phyloP scores from a whole-genome alignment of 352 stramenopile species.

The Stramenopiles sp. region DNA sequence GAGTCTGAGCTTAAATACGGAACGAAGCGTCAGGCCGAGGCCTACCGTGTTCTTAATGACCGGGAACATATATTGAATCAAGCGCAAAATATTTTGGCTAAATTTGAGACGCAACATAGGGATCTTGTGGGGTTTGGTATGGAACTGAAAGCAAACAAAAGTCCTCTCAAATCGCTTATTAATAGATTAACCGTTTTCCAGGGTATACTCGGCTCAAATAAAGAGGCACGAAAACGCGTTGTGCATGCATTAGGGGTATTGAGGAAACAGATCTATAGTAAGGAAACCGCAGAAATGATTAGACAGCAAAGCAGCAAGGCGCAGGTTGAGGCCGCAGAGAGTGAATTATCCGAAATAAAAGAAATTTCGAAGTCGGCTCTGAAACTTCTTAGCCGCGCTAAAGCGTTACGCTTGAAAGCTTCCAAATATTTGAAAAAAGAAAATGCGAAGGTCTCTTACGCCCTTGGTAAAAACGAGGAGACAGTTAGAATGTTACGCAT shows the following conservation, averaged over 20 bases:
- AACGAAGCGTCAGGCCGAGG: not conserved
- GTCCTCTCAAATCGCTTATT: not conserved
- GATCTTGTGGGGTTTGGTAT: not conserved
- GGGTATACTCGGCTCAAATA: not conserved
- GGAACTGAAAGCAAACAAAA: not conserved
- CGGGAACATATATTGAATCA: not conserved
- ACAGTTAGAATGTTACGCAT: not conserved
- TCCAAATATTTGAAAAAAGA: too few species aligned
- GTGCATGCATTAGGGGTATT: not conserved
- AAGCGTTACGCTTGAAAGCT: not conserved
- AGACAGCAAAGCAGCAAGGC: not conserved
- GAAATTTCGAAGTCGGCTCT: not conserved
- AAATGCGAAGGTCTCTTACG: not conserved
- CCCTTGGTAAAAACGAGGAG: not conserved
- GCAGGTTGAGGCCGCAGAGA: not conserved
- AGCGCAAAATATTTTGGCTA: not conserved
- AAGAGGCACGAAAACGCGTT: not conserved
- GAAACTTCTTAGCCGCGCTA: not conserved
- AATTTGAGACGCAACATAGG: not conserved
- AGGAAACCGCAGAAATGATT: not conserved
- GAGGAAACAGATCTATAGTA: not conserved
- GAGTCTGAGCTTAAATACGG: not conserved
- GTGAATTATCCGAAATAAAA: not conserved
- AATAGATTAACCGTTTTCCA: not conserved
- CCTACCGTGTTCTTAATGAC: not conserved